Evolutionary conservation across 768 basidiomycete species (phyloP).

Genomic region (Pleurotus cornucopiae): DNA sequence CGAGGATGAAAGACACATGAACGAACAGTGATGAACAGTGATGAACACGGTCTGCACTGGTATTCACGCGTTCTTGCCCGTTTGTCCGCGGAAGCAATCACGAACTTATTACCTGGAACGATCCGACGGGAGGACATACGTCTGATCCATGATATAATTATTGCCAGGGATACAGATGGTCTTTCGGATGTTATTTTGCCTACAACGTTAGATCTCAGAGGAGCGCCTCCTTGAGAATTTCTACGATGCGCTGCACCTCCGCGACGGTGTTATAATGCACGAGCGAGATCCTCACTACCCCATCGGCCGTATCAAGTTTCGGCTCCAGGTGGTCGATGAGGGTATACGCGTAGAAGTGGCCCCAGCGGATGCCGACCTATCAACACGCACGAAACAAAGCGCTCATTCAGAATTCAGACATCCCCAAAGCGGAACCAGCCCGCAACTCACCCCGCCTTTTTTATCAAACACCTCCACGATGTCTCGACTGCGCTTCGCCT

Average conservation of each 20-base stretch:
- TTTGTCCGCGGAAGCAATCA: too few relatives aligned
- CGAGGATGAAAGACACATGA: too few relatives aligned
- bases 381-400: not conserved
- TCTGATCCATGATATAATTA: too few relatives aligned
- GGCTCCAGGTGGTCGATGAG: slow-evolving; percentile 50
- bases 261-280: slow-evolving; percentile 79
- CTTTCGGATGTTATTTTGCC: too few relatives aligned
- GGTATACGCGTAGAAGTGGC: slow-evolving; percentile 76
- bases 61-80: too few relatives aligned
- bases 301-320: slow-evolving; percentile 56
- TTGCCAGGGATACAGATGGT: too few relatives aligned
- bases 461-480: slow-evolving; percentile 63
- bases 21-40: too few relatives aligned
- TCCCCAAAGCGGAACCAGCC: not conserved
- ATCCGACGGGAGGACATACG: too few relatives aligned
- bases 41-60: too few relatives aligned
- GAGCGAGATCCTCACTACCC: slow-evolving; percentile 69
- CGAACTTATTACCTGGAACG: too few relatives aligned
- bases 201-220: too few relatives aligned
- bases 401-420: too few relatives aligned
- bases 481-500: slow-evolving; percentile 53
- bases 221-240: slow-evolving; percentile 48
- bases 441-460: slow-evolving; percentile 51
- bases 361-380: slow-evolving; percentile 75
- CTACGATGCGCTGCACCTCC: slow-evolving; percentile 61